Evolutionary conservation across 2,329 filamentous ascomycete species (phyloP), one percentile per base, ranked within the genome.

Genomic region (Pestalotiopsis fici): DNA sequence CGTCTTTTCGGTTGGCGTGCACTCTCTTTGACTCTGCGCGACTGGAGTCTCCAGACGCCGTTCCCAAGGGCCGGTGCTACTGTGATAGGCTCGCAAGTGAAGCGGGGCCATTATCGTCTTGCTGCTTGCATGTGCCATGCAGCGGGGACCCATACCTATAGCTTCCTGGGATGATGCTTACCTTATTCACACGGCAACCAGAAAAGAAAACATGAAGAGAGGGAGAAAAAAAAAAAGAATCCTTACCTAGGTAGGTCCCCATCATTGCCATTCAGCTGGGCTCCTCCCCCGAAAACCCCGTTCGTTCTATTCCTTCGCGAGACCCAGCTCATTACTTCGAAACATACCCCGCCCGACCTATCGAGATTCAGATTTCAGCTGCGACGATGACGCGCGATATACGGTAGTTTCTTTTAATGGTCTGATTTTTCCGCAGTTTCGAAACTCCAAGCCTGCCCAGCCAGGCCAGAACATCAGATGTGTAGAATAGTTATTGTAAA

Each of bases 171-270:
- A 59, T 66, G 50, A 64, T 66, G 65, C 65, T 64, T 66, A 66
- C 63, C 65, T 64, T 66, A 66, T 66, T 66, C 65, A 66, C 65
- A 66, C 43, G 59, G 65, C 65, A 66, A 66, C 65, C 43, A 64
- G 43, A 50, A 9, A 50, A 56, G 50, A 23, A 56, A 60, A 15
- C 25, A 54, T 18, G 23, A 50, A 31, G 21, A 15, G 21, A n/a
- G 6, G 47, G 7, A 54, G 47, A 23, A 23, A 23, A 23, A 21
- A 23, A 59, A 11, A n/a, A 23, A 13, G 18, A 15, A 7, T 7
- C 5, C 31, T 6, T 35, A 35, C 31, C 31, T 35, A 35, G 31
- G 31, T 35, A 11, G 11, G 43, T 50, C 43, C 43, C 43, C 43
- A 50, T 50, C 43, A 18, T 50, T n/a, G 7, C 18, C 43, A 15